Base-by-base conservation (phyloP, 1,284 basidiomycete genomes). In the Puccinia hordei region DNA sequence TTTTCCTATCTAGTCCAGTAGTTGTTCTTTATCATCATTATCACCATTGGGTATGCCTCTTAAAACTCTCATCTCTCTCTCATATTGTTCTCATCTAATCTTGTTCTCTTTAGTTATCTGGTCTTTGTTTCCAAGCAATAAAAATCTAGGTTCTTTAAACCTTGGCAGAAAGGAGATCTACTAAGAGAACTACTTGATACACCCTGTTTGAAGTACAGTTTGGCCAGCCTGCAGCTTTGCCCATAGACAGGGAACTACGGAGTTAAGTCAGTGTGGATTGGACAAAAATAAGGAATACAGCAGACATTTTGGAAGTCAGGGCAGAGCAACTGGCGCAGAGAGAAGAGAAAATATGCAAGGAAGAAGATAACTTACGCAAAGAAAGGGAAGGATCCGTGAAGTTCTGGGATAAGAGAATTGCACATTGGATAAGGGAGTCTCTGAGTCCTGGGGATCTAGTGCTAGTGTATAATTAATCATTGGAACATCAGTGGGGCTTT, bases 151-250 rank as follows among this genome's bases (percentile, higher is more conserved):
- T n/a, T n/a, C n/a, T n/a, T n/a, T n/a, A n/a, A 15, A 61, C 38
- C 22, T 68, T 77, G 13, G 59, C 38, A 15, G 73, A 75, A 27
- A 61, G 30, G n/a, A 75, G 61, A 33, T 75, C 41, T 1, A 75
- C 73, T 15, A 75, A 55, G 41, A 57, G 72, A 30, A 74, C 72
- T 27, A 74, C 72, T 41, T 51, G 53, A 35, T 59, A 44, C 38
- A 51, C 73, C 53, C 73, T 46, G 10, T 75, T 61, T 63, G 73
- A 75, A 27, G 57, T 63, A 27, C 57, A 61, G n/a, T 75, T 75
- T 75, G 73, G 57, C n/a, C n/a, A n/a, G n/a, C n/a, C n/a, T n/a
- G n/a, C n/a, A n/a, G n/a, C n/a, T n/a, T n/a, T n/a, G n/a, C 73
- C 27, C 2, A 30, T 75, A 44, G 73, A 75, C 12, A 12, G 41